Conservation (phyloP, 768 basidiomycete species). For the Suillus variegatus region DNA sequence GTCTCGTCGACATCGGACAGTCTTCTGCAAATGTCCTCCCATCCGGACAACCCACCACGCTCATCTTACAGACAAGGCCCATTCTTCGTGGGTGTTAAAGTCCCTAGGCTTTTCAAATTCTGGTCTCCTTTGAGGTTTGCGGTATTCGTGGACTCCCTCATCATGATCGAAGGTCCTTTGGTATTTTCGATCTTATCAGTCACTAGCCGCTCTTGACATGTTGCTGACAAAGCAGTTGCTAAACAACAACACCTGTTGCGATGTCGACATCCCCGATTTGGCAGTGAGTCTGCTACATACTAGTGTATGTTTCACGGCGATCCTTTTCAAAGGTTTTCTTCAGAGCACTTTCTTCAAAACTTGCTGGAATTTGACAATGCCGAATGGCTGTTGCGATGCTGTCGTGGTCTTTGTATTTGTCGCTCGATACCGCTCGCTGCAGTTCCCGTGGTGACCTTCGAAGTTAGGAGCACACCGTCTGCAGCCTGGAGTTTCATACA, state of each 20-base stretch:
- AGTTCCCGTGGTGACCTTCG: constrained; percentile 12
- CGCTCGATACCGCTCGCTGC: not conserved
- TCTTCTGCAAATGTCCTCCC: not conserved
- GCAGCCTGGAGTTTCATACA: constrained; percentile 3
- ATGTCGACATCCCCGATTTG: constrained; percentile 14
- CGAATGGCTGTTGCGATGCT: constrained; percentile 11
- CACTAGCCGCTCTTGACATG: constrained; percentile 3
- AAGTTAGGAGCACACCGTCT: not conserved
- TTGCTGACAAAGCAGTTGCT: constrained; percentile 17
- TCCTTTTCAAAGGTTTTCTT: not conserved
- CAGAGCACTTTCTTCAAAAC: not conserved
- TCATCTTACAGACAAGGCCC: not conserved
- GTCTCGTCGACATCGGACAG: not conserved
- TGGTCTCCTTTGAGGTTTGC: not conserved
- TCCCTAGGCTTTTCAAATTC: not conserved
- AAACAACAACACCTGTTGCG: constrained; percentile 1
- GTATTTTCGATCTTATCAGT: constrained; percentile 28
- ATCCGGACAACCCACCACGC: not conserved
- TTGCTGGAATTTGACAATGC: constrained; percentile 2
- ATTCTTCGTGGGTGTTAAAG: no score
- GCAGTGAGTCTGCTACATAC: constrained; percentile 7
- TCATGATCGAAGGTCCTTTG: not conserved
- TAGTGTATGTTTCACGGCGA: not conserved
- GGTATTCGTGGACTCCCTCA: not conserved
- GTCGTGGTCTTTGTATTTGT: constrained; percentile 5